These are phyloP conservation scores for Rhynchosporium secalis DNA, from an alignment of 2,329 filamentous ascomycete species.

Conservation along the genomic window DNA sequence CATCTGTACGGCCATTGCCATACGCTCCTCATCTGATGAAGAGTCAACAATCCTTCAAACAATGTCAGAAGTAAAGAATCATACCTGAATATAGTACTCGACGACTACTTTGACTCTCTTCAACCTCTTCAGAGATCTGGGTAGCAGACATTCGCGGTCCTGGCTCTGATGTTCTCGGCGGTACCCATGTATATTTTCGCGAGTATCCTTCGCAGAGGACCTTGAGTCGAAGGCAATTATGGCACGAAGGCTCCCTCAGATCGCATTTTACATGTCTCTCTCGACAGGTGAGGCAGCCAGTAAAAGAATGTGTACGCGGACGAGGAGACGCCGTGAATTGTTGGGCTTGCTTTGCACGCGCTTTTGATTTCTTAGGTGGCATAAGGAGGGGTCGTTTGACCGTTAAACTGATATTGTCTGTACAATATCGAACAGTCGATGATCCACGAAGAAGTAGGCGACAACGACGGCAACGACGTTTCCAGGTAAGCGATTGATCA, in stretches of 20 bases:
- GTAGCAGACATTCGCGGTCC: conserved; percentile 5
- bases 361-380: not conserved
- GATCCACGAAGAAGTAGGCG: conserved; percentile 12
- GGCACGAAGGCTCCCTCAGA: conserved; percentile 19
- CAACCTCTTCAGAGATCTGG: conserved; percentile 11
- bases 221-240: conserved; percentile 21
- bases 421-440: not conserved
- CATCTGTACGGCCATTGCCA: conserved; percentile 20
- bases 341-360: conserved; percentile 2
- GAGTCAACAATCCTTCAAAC: not conserved
- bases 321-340: conserved; percentile 15
- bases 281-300: conserved; percentile 24
- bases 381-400: conserved; percentile 1
- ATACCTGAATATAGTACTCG: conserved; percentile 20
- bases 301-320: conserved; percentile 24
- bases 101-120: conserved; percentile 19
- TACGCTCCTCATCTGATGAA: conserved; percentile 16
- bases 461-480: conserved; percentile 13
- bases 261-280: conserved; percentile 28
- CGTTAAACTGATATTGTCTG: not conserved
- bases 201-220: conserved; percentile 23
- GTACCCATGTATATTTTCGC: conserved; percentile 24
- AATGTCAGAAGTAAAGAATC: not conserved
- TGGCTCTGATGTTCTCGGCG: conserved; percentile 11
- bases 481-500: conserved; percentile 6